A percentile compares a stretch with the other conserved stretches of the same genome.
These are phyloP conservation scores for Conoideocrella luteorostrata DNA, from an alignment of 2,329 filamentous ascomycete species.

Conservation along the genomic window DNA sequence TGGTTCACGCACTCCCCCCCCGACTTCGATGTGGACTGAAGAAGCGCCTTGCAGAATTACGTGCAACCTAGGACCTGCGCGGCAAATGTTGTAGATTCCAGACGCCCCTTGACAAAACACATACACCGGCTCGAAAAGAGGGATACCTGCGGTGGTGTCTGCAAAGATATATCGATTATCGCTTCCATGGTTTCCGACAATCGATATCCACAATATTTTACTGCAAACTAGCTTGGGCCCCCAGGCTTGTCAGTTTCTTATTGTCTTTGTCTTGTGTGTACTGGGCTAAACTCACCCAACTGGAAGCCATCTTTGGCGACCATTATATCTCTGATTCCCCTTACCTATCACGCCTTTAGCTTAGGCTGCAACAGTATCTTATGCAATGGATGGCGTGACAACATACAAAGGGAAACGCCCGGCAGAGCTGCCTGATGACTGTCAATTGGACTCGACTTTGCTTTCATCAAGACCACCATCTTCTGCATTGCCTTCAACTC, in stretches of 20 bases:
- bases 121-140: background rate
- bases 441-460: background rate
- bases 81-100: background rate
- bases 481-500: background rate
- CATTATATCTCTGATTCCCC: background rate
- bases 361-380: background rate
- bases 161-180: background rate
- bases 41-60: background rate
- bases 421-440: conserved; percentile 5
- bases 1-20: background rate
- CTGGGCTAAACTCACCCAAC: no score
- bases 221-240: background rate
- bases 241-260: background rate
- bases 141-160: background rate
- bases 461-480: background rate
- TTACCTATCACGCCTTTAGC: background rate
- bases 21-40: background rate
- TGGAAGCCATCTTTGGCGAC: no score
- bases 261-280: no score
- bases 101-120: background rate
- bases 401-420: conserved; percentile 3
- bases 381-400: conserved; percentile 6
- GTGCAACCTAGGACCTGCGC: background rate
- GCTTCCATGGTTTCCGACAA: background rate
- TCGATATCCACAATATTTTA: background rate